These are phyloP conservation scores for Lasiosphaeriaceae sp. DNA, from an alignment of 495 filamentous ascomycete genomes.

Conservation along the genomic window DNA sequence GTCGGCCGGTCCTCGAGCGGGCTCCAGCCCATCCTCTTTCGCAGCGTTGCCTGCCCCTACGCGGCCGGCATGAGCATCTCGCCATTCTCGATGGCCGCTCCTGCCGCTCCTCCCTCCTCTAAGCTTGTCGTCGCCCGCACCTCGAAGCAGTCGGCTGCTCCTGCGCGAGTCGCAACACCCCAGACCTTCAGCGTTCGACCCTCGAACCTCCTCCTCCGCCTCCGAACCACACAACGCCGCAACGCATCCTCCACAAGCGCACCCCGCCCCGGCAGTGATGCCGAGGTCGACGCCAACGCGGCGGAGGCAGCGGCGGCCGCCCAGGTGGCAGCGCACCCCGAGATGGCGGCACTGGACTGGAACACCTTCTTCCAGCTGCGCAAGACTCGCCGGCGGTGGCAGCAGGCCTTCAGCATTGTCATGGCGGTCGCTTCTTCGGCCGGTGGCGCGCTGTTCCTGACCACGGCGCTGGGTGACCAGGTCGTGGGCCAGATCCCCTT, in stretches of 20 bases:
- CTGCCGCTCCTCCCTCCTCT: background rate
- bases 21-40: slow-evolving; percentile 27
- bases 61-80: slow-evolving; percentile 17
- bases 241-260: slow-evolving; percentile 8
- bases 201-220: slow-evolving; percentile 10
- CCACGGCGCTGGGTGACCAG: slow-evolving; percentile 61
- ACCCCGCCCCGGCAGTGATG: slow-evolving; percentile 13
- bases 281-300: slow-evolving; percentile 23
- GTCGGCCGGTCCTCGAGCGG: slow-evolving; percentile 22
- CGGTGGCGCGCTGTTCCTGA: slow-evolving; percentile 59
- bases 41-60: slow-evolving; percentile 25
- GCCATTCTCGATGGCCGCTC: slow-evolving; percentile 13
- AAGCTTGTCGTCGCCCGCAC: slow-evolving; percentile 4
- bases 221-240: slow-evolving; percentile 8
- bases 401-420: slow-evolving; percentile 69
- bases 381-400: slow-evolving; percentile 75
- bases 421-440: slow-evolving; percentile 55
- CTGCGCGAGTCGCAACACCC: background rate
- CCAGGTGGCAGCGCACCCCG: slow-evolving; percentile 21
- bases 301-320: slow-evolving; percentile 19
- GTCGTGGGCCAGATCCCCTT: slow-evolving; percentile 65
- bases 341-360: slow-evolving; percentile 63
- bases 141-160: slow-evolving; percentile 2
- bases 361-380: slow-evolving; percentile 91
- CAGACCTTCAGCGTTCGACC: slow-evolving; percentile 7